Percentiles rank a stretch among this genome's conserved stretches.
phyloP scores from a whole-genome alignment of 768 basidiomycete genomes.

The Amyloporia xantha region DNA sequence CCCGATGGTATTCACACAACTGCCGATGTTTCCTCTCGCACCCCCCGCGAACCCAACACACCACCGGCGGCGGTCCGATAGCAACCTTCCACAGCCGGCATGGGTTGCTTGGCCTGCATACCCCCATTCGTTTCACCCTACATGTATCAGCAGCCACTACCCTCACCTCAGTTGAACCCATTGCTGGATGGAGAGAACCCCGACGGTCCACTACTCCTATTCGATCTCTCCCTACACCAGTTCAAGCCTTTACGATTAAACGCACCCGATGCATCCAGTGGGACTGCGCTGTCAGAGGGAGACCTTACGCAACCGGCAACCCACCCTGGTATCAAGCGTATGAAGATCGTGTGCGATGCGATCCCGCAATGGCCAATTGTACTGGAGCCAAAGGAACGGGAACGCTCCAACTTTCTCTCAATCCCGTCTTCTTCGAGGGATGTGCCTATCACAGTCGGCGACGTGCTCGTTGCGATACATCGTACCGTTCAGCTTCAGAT shows the following conservation, averaged over 20 bases:
- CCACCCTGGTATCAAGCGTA: conserved; percentile 43
- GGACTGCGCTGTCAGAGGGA: conserved; percentile 31
- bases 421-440: conserved; percentile 25
- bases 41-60: conserved; percentile 11
- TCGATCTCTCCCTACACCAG: conserved; percentile 46
- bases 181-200: conserved; percentile 47
- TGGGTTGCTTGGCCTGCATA: conserved; percentile 9
- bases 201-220: conserved; percentile 37
- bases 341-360: conserved; percentile 51
- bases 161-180: conserved; percentile 34
- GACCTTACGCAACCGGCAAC: conserved; percentile 50
- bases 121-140: conserved; percentile 15
- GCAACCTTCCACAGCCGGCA: conserved; percentile 15
- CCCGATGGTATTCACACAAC: conserved; percentile 17
- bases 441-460: conserved; percentile 44
- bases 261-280: conserved; percentile 31
- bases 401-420: conserved; percentile 12
- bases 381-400: conserved; percentile 28
- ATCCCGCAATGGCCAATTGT: conserved; percentile 60
- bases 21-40: conserved; percentile 13
- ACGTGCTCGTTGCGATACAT: conserved; percentile 49
- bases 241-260: conserved; percentile 39
- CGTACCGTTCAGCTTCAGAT: conserved; percentile 35
- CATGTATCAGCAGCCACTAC: conserved; percentile 10
- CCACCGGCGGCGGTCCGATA: conserved; percentile 19